Conservation (phyloP, 192 early-diverging fungal genomes). For the Coemansia sp. region DNA sequence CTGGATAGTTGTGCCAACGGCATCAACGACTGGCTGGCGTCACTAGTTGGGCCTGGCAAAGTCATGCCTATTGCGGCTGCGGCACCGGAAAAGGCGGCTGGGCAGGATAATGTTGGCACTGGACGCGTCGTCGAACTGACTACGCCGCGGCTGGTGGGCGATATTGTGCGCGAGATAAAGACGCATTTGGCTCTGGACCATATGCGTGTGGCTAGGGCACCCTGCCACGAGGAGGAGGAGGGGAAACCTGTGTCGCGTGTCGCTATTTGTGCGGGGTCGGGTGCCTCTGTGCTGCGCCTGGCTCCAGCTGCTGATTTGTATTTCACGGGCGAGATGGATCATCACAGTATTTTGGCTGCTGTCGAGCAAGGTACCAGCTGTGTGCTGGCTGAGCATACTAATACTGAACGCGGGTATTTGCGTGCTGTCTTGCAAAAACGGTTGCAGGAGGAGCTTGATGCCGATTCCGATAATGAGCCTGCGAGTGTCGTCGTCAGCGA, state of each 20-base stretch:
- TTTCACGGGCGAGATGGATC: constrained; percentile 94
- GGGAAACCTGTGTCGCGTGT: constrained; percentile 65
- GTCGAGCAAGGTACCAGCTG: constrained; percentile 76
- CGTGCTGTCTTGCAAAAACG: constrained; percentile 63
- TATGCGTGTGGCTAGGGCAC: constrained; percentile 74
- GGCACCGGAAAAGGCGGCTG: constrained; percentile 21
- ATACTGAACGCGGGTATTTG: constrained; percentile 90
- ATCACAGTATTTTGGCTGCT: constrained; percentile 91
- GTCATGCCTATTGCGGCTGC: constrained; percentile 53
- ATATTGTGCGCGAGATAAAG: constrained; percentile 38
- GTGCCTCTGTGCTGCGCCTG: constrained; percentile 64
- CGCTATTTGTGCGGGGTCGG: constrained; percentile 94
- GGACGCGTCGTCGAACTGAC: constrained; percentile 39
- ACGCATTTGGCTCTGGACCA: constrained; percentile 65
- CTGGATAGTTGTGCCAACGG: constrained; percentile 80
- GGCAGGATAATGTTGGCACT: constrained; percentile 44
- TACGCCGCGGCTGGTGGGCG: constrained; percentile 22
- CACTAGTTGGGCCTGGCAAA: constrained; percentile 28
- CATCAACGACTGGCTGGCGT: constrained; percentile 90
- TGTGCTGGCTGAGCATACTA: constrained; percentile 88
- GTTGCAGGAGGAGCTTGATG: constrained; percentile 58
- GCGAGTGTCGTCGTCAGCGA: constrained; percentile 71
- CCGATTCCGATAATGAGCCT: constrained; percentile 41
- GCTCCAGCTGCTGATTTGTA: constrained; percentile 71
- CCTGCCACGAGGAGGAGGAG: constrained; percentile 43